Evolutionary conservation across 805 yeast genomes (phyloP).

Genomic region (Zygosaccharomyces gambellarensis): DNA sequence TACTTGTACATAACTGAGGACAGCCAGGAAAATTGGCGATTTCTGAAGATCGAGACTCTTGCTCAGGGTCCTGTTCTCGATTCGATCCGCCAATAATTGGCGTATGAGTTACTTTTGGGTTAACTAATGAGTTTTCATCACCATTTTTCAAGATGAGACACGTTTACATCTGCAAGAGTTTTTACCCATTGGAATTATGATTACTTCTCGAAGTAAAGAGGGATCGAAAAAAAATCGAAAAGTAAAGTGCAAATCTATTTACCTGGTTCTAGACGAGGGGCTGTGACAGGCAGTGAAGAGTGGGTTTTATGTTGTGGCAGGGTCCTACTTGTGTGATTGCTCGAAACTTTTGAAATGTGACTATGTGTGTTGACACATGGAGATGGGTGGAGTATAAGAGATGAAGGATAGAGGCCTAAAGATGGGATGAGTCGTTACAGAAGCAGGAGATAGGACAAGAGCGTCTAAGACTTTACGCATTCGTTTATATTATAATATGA

Average conservation of each 20-base stretch:
- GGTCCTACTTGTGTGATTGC: neutral
- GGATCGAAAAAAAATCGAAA: neutral
- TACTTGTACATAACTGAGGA: neutral
- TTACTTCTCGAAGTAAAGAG: neutral
- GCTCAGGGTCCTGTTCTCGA: neutral
- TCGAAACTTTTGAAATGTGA: neutral
- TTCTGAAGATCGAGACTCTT: neutral
- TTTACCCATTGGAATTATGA: neutral
- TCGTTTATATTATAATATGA: neutral
- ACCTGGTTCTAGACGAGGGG: neutral
- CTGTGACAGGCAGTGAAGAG: neutral
- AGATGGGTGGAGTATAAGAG: neutral
- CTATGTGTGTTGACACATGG: no score
- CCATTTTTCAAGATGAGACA: neutral
- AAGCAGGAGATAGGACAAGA: neutral
- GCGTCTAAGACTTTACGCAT: neutral
- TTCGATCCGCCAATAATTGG: neutral
- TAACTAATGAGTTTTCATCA: neutral
- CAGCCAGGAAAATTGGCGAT: neutral
- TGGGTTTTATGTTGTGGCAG: neutral
- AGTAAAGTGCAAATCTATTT: no score
- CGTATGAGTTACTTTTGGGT: neutral
- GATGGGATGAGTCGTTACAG: neutral
- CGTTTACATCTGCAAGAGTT: neutral
- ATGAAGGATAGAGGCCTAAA: neutral